These are phyloP conservation scores for Russula compacta DNA, from an alignment of 768 basidiomycete species.

Conservation along the genomic window DNA sequence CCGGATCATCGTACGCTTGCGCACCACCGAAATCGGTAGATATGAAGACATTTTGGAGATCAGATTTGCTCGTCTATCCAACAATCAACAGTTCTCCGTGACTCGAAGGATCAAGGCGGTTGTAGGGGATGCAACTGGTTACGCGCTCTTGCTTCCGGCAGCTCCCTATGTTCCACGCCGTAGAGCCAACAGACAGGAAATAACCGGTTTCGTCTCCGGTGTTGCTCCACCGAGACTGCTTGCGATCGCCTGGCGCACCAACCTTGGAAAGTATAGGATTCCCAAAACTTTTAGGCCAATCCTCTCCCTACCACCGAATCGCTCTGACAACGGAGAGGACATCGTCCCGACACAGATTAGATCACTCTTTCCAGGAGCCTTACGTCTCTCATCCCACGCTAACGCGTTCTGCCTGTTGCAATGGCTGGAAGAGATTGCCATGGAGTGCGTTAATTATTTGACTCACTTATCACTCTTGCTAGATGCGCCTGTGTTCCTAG, in stretches of 20 bases:
- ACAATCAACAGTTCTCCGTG: not conserved
- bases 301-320: not conserved
- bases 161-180: not conserved
- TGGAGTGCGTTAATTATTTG: not conserved
- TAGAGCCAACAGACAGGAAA: not conserved
- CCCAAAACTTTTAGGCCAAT: not conserved
- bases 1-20: not conserved
- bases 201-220: not conserved
- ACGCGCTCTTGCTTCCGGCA: not conserved
- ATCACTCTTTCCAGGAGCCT: not conserved
- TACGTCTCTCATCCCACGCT: not conserved
- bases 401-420: not conserved
- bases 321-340: not conserved
- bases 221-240: not conserved
- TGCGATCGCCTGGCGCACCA: constrained; percentile 1
- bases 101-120: constrained; percentile 2
- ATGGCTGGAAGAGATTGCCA: constrained; percentile 1
- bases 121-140: not conserved
- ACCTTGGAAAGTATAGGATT: not conserved
- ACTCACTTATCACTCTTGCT: not conserved
- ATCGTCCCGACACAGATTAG: not conserved
- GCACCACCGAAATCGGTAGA: not conserved
- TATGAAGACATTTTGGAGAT: constrained; percentile 12
- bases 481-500: not conserved
- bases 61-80: not conserved